Conservation (phyloP, 2,329 filamentous ascomycete genomes). For the Meredithiella fracta region DNA sequence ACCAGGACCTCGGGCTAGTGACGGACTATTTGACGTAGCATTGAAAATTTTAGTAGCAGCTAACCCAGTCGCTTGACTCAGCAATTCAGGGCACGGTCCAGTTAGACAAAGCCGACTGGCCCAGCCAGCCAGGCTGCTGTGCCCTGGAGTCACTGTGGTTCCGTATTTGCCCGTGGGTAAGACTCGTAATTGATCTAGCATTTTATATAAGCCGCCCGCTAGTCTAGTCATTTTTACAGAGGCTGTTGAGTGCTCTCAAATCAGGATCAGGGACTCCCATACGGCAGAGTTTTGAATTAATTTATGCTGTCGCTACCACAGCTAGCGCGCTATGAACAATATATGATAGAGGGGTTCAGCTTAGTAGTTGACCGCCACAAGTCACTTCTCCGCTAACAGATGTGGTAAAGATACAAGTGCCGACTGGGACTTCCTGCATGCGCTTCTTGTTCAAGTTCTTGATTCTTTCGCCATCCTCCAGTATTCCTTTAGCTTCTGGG, state of each 20-base stretch:
- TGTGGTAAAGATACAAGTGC: background rate
- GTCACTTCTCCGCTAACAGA: background rate
- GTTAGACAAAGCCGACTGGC: background rate
- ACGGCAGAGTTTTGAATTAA: background rate
- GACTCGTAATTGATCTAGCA: background rate
- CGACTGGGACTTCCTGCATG: background rate
- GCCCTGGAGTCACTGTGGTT: background rate
- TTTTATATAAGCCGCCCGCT: background rate
- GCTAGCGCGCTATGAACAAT: background rate
- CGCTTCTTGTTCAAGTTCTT: background rate
- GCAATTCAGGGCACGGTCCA: background rate
- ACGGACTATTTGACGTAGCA: background rate
- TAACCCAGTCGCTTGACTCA: background rate
- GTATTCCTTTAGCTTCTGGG: background rate
- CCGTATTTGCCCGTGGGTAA: background rate
- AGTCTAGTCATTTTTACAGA: background rate
- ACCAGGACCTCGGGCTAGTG: background rate
- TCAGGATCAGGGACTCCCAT: background rate
- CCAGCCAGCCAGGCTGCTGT: background rate
- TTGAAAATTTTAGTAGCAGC: background rate
- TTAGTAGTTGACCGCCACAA: background rate
- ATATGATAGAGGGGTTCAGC: background rate
- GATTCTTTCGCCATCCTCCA: background rate
- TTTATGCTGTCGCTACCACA: background rate
- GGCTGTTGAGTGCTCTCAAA: background rate